Conservation (phyloP, 1,284 basidiomycete genomes). For the Ustilago nuda region DNA sequence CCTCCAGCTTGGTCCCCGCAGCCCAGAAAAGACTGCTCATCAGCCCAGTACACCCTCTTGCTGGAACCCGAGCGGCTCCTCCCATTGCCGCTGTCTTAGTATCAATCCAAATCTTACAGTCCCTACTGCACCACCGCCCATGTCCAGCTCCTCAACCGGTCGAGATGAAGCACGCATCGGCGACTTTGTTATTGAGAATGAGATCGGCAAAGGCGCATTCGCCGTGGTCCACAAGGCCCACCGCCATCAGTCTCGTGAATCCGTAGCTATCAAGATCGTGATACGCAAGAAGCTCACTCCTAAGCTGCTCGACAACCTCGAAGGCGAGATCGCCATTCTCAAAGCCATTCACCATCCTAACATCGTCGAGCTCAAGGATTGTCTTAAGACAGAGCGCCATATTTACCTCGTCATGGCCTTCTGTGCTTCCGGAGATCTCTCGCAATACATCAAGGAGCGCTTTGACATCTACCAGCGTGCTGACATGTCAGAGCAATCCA, state of each 20-base stretch:
- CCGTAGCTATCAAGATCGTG: constrained; percentile 94
- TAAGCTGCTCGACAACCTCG: constrained; percentile 95
- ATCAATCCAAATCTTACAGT: not conserved
- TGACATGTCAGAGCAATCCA: constrained; percentile 21
- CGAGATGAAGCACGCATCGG: constrained; percentile 67
- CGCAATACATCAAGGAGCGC: constrained; percentile 82
- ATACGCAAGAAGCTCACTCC: constrained; percentile 86
- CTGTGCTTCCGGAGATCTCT: constrained; percentile 94
- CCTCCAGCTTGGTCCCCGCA: not conserved
- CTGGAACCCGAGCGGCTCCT: not conserved
- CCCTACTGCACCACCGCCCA: constrained; percentile 1
- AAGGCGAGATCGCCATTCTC: constrained; percentile 96
- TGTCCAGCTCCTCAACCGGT: constrained; percentile 35
- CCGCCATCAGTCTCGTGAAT: constrained; percentile 52
- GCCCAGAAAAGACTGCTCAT: not conserved
- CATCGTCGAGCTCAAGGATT: constrained; percentile 91
- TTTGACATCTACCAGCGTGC: constrained; percentile 53
- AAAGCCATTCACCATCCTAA: constrained; percentile 92
- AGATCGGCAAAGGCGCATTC: constrained; percentile 83
- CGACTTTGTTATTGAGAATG: constrained; percentile 72
- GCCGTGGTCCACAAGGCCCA: constrained; percentile 95
- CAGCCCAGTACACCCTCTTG: not conserved
- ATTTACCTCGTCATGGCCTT: constrained; percentile 99
- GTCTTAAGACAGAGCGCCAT: constrained; percentile 89
- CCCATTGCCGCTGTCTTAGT: not conserved